Percentiles rank a stretch among this genome's conserved stretches.
Conservation (phyloP, 2,329 filamentous ascomycete genomes). For the Nigrospora oryzae region DNA sequence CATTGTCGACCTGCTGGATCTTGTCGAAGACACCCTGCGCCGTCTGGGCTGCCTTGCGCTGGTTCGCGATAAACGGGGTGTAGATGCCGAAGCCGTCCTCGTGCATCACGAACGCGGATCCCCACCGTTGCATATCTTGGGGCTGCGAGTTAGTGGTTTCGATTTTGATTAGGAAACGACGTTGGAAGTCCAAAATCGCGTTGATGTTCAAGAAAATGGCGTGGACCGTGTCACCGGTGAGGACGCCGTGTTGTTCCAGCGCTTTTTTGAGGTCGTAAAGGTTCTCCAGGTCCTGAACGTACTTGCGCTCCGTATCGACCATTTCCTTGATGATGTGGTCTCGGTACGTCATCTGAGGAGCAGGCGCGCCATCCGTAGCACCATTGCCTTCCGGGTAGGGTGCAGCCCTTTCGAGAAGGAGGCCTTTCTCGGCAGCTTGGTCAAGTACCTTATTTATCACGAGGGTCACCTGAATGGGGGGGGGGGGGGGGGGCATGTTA, state of each 20-base stretch:
- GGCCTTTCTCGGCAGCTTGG: conserved; percentile 68
- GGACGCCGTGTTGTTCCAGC: conserved; percentile 77
- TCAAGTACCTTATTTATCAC: conserved; percentile 91
- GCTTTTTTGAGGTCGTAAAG: conserved; percentile 86
- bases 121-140: conserved; percentile 77
- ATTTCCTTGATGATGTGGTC: conserved; percentile 89
- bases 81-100: conserved; percentile 89
- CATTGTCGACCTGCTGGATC: conserved; percentile 65
- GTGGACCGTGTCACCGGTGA: conserved; percentile 85
- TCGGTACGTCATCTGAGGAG: conserved; percentile 63
- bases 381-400: conserved; percentile 46
- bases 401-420: conserved; percentile 51
- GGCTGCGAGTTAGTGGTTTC: conserved; percentile 89
- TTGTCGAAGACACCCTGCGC: conserved; percentile 82
- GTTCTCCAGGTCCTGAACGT: conserved; percentile 94
- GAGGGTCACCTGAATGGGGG: conserved; percentile 59
- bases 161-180: conserved; percentile 88
- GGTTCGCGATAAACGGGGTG: conserved; percentile 94
- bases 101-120: conserved; percentile 77
- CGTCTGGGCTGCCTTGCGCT: conserved; percentile 80
- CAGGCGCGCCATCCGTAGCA: conserved; percentile 40
- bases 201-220: conserved; percentile 97
- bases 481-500: background rate
- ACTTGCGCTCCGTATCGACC: conserved; percentile 92
- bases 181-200: conserved; percentile 87